Evolutionary conservation across 2,329 filamentous ascomycete species (phyloP).

Genomic region (Aspergillus udagawae): DNA sequence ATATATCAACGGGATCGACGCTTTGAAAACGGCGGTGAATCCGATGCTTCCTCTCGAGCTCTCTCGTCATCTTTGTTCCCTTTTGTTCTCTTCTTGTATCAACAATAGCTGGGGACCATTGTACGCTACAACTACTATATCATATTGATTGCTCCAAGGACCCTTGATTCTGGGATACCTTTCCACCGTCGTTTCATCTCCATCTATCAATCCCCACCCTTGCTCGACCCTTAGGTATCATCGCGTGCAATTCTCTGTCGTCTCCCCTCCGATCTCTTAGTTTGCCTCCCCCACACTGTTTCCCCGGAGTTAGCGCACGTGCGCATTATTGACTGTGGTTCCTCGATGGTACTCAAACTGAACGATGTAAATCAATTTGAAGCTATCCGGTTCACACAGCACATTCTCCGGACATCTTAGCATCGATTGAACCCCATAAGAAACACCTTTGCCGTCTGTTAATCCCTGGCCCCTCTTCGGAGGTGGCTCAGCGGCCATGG

Average conservation of each 20-base stretch:
- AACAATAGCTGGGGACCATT: not conserved
- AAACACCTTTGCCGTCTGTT: not conserved
- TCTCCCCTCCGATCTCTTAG: not conserved
- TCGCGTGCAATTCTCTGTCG: not conserved
- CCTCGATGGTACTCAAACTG: not conserved
- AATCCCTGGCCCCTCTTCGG: constrained; percentile 32
- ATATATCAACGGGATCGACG: not conserved
- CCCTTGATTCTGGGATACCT: not conserved
- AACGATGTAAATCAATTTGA: constrained; percentile 4
- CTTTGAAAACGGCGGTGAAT: not conserved
- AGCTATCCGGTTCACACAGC: not conserved
- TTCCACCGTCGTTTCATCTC: not conserved
- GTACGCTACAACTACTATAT: not conserved
- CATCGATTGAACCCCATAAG: not conserved
- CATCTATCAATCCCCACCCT: not conserved
- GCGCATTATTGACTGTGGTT: not conserved
- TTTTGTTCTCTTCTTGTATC: not conserved
- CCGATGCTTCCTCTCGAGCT: not conserved
- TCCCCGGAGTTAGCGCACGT: not conserved
- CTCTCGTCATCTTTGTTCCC: not conserved
- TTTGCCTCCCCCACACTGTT: not conserved
- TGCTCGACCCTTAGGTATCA: not conserved
- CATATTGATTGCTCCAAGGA: not conserved
- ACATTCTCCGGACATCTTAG: not conserved
- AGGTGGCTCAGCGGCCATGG: constrained; percentile 29